phyloP scores from a whole-genome alignment of 192 early-diverging fungal genomes.

The Coemansia sp. region DNA sequence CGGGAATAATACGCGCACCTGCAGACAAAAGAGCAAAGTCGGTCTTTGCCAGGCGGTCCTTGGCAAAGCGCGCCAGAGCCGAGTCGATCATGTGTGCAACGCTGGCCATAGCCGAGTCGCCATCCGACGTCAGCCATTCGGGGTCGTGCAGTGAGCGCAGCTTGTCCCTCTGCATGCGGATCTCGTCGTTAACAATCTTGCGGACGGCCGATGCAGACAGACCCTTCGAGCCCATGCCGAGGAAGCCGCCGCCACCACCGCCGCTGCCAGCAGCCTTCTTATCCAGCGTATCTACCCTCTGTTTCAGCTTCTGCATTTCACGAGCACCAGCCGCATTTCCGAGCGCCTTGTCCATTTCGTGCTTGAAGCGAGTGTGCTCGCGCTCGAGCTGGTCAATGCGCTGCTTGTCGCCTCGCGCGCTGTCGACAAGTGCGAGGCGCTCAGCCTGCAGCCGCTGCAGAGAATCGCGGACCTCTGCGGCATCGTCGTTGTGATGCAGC shows the following conservation, averaged over 20 bases:
- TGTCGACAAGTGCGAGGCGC: conserved; percentile 24
- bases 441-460: conserved; percentile 39
- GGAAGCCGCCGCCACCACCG: conserved; percentile 18
- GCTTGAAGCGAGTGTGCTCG: conserved; percentile 36
- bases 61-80: conserved; percentile 59
- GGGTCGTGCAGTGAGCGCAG: conserved; percentile 39
- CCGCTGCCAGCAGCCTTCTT: conserved; percentile 16
- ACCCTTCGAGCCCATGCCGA: conserved; percentile 19
- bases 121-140: conserved; percentile 35
- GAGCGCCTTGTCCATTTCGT: conserved; percentile 26
- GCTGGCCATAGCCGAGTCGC: conserved; percentile 38
- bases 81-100: conserved; percentile 58
- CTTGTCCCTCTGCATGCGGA: conserved; percentile 32
- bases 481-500: conserved; percentile 36
- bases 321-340: conserved; percentile 13
- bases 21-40: conserved; percentile 69
- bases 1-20: conserved; percentile 62
- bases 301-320: conserved; percentile 32
- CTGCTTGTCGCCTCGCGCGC: conserved; percentile 36
- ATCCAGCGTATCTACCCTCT: conserved; percentile 35
- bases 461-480: conserved; percentile 35
- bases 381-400: conserved; percentile 45
- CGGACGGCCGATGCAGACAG: conserved; percentile 20
- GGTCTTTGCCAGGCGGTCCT: conserved; percentile 56
- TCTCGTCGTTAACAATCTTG: conserved; percentile 37